Conservation (phyloP, 805 yeast species). For the Kuraishia molischiana region DNA sequence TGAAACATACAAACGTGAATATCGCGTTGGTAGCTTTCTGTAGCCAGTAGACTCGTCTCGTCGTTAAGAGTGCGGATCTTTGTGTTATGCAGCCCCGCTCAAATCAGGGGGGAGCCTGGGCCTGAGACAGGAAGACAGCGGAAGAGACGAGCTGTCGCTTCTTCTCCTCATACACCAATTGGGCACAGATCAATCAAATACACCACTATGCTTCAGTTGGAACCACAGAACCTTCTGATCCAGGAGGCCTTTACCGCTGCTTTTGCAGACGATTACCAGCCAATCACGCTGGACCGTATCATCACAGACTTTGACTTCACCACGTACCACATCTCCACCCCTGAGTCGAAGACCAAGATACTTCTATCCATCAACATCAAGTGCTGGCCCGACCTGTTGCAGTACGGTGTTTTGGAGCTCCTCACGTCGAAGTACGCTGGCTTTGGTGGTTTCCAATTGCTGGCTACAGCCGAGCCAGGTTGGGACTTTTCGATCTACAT, state of each 20-base stretch:
- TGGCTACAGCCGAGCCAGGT: conserved; percentile 54
- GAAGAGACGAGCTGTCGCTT: no score
- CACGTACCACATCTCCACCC: conserved; percentile 87
- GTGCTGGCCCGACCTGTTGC: conserved; percentile 64
- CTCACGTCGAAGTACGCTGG: conserved; percentile 42
- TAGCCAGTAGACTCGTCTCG: no score
- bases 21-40: no score
- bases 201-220: conserved; percentile 66
- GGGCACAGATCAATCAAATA: background rate
- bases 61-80: no score
- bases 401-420: conserved; percentile 53
- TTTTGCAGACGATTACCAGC: conserved; percentile 35
- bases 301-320: conserved; percentile 95
- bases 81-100: no score
- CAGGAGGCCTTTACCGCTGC: conserved; percentile 74
- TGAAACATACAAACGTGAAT: no score
- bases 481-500: conserved; percentile 72
- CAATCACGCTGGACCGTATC: conserved; percentile 66
- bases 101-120: no score
- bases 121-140: no score
- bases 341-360: conserved; percentile 57
- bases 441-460: conserved; percentile 24
- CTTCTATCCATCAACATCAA: conserved; percentile 64
- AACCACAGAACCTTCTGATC: conserved; percentile 73
- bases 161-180: no score